phyloP scores from a whole-genome alignment of 1,284 basidiomycete species.

The Leccinum subrobustum region DNA sequence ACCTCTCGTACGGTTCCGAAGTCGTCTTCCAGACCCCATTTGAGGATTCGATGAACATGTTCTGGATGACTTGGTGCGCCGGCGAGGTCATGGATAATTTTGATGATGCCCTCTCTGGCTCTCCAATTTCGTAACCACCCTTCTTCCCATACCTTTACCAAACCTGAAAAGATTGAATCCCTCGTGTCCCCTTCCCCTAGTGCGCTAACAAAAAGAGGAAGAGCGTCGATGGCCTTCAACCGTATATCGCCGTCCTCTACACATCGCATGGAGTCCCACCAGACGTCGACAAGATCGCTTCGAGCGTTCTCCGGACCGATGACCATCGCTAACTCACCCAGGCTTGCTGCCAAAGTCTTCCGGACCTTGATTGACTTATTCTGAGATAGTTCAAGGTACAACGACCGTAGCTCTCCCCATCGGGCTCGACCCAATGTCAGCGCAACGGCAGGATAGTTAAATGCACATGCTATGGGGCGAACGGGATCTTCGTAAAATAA shows the following conservation, averaged over 20 bases:
- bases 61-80: conserved; percentile 33
- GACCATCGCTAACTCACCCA: conserved; percentile 89
- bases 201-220: conserved; percentile 57
- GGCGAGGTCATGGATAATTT: conserved; percentile 47
- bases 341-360: conserved; percentile 79
- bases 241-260: conserved; percentile 71
- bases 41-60: conserved; percentile 47
- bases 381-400: conserved; percentile 67
- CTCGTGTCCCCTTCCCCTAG: conserved; percentile 51
- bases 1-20: conserved; percentile 85
- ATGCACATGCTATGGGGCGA: conserved; percentile 86
- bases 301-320: conserved; percentile 71
- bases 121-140: conserved; percentile 76
- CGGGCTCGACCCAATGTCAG: conserved; percentile 76
- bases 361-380: conserved; percentile 65
- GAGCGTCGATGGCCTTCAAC: conserved; percentile 63
- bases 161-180: conserved; percentile 47
- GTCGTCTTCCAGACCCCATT: conserved; percentile 70
- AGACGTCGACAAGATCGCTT: conserved; percentile 73
- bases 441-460: conserved; percentile 92
- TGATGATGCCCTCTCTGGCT: conserved; percentile 71
- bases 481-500: conserved; percentile 58
- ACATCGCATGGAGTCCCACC: conserved; percentile 58
- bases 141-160: conserved; percentile 65
- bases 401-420: conserved; percentile 76